Evolutionary conservation across 139 green algal species (phyloP).

Genomic region (Tetraselmis striata): DNA sequence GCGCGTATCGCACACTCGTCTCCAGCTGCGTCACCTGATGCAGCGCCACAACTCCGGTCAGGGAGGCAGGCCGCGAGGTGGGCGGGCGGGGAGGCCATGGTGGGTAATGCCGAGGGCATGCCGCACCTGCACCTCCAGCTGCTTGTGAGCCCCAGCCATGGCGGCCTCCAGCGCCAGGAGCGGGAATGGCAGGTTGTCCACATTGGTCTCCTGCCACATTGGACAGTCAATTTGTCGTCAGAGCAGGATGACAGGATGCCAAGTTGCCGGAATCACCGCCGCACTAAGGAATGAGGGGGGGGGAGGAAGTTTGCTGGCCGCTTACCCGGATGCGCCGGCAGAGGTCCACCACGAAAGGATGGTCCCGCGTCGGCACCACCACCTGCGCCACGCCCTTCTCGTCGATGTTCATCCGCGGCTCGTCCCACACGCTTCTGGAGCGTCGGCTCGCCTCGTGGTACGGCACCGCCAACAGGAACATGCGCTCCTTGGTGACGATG

Average conservation of each 20-base stretch:
- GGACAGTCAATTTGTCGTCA: no score
- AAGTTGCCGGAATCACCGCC: no score
- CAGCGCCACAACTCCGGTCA: no score
- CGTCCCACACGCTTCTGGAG: not conserved
- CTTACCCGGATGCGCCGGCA: not conserved
- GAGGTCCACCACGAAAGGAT: not conserved
- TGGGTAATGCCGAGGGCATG: not conserved
- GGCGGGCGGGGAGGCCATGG: not conserved
- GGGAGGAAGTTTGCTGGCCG: no score
- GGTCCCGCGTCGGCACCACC: not conserved
- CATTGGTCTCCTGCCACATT: not conserved
- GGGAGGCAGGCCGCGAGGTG: not conserved
- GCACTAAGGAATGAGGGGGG: no score
- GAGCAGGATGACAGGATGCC: no score
- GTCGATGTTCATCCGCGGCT: not conserved
- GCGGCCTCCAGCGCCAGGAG: conserved; percentile 4
- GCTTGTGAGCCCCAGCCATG: not conserved
- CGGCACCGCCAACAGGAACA: not conserved
- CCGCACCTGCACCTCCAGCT: not conserved
- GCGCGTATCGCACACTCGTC: not conserved
- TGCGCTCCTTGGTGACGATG: not conserved
- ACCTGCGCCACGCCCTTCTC: not conserved
- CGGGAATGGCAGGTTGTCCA: conserved; percentile 3
- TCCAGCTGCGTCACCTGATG: not conserved
- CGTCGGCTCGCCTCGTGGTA: not conserved